A percentile compares a stretch with the other conserved stretches of the same genome.
phyloP scores from a whole-genome alignment of 2,329 filamentous ascomycete species.

The Alternaria infectoria region DNA sequence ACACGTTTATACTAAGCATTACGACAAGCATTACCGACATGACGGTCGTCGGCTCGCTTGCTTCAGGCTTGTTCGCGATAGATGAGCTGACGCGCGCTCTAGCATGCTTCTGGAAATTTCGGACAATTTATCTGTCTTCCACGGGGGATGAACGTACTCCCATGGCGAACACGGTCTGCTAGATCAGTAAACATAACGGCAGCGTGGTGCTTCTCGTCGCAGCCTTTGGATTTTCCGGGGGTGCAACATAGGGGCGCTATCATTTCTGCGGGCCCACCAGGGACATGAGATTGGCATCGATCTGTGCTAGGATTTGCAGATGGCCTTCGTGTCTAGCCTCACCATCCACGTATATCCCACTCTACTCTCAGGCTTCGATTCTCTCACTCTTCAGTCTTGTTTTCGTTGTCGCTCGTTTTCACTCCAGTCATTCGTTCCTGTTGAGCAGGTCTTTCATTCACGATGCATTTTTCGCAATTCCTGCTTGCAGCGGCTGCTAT shows the following conservation, averaged over 20 bases:
- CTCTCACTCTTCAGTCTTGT: neutral
- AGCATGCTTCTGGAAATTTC: neutral
- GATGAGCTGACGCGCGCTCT: slow-evolving; percentile 3
- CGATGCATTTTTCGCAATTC: slow-evolving; percentile 35
- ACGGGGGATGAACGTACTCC: neutral
- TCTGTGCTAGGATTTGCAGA: neutral
- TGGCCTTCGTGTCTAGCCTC: neutral
- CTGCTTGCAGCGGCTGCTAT: slow-evolving; percentile 29
- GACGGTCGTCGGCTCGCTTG: neutral
- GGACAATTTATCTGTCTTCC: neutral
- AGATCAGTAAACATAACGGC: neutral
- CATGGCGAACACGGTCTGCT: neutral
- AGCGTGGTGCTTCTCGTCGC: neutral
- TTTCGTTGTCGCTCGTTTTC: slow-evolving; percentile 10
- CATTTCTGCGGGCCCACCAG: neutral
- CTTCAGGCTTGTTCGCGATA: slow-evolving; percentile 2
- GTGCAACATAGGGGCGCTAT: neutral
- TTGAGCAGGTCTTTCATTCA: slow-evolving; percentile 27
- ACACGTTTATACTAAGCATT: slow-evolving; percentile 1
- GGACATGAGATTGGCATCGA: neutral
- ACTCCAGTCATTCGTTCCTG: slow-evolving; percentile 26
- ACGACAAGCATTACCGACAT: slow-evolving; percentile 3
- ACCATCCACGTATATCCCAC: neutral
- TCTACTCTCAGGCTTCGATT: slow-evolving; percentile 1
- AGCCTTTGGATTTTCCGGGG: neutral